Conservation (phyloP, 2,329 filamentous ascomycete species). For the Akanthomyces muscarius region DNA sequence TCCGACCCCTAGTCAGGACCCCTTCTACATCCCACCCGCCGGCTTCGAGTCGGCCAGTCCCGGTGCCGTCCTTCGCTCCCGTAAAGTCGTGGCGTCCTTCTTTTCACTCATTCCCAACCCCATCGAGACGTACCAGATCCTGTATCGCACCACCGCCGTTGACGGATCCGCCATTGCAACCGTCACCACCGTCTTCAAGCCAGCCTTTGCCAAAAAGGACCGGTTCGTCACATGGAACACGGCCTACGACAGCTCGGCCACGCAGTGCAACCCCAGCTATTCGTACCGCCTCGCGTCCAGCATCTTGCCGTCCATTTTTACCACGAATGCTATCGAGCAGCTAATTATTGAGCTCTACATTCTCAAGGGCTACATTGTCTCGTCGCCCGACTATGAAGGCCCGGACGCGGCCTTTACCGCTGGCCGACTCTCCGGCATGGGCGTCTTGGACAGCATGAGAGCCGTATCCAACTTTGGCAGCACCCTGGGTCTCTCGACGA, state of each 20-base stretch:
- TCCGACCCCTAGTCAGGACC: background rate
- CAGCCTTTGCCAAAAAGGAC: background rate
- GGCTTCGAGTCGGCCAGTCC: slow-evolving; percentile 11
- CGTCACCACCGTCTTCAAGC: slow-evolving; percentile 15
- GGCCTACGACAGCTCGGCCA: slow-evolving; percentile 14
- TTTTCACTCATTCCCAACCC: background rate
- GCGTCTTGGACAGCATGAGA: slow-evolving; percentile 4
- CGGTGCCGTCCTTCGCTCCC: slow-evolving; percentile 2
- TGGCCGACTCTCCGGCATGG: background rate
- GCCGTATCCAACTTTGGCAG: slow-evolving; percentile 1
- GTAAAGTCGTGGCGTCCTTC: background rate
- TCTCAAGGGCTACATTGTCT: slow-evolving; percentile 1
- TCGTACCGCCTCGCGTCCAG: background rate
- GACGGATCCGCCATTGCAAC: slow-evolving; percentile 9
- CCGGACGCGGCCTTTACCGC: background rate
- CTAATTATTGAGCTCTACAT: slow-evolving; percentile 3
- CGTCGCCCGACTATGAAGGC: slow-evolving; percentile 5
- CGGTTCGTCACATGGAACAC: slow-evolving; percentile 7
- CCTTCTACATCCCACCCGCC: slow-evolving; percentile 12
- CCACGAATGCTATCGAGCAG: background rate
- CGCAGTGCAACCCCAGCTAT: slow-evolving; percentile 11
- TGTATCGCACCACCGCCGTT: slow-evolving; percentile 14
- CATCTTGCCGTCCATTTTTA: background rate
- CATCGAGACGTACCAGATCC: slow-evolving; percentile 5
- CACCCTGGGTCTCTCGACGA: slow-evolving; percentile 2